Conservation (phyloP, 2,329 filamentous ascomycete species). For the Sclerotinia sclerotiorum region DNA sequence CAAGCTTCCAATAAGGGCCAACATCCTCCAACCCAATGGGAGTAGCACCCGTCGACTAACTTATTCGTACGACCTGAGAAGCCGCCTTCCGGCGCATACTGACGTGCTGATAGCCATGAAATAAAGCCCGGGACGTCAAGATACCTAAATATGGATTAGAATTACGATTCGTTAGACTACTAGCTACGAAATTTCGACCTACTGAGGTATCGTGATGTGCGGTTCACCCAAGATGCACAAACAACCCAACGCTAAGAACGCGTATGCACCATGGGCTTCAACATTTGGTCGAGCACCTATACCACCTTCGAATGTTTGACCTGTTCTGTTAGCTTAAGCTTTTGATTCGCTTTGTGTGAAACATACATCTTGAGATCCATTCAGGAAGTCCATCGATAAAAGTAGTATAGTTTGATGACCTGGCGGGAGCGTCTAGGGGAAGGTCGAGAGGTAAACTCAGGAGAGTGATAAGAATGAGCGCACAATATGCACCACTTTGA, state of each 20-base stretch:
- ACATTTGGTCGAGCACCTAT: slow-evolving; percentile 81
- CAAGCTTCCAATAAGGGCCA: slow-evolving; percentile 88
- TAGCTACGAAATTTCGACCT: slow-evolving; percentile 41
- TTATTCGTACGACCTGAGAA: slow-evolving; percentile 96
- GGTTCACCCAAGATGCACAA: slow-evolving; percentile 83
- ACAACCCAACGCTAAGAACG: slow-evolving; percentile 89
- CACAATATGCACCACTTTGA: slow-evolving; percentile 83
- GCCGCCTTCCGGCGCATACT: slow-evolving; percentile 88
- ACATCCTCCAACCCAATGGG: slow-evolving; percentile 94
- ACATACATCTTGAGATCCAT: slow-evolving; percentile 78
- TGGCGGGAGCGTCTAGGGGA: slow-evolving; percentile 68
- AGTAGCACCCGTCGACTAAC: slow-evolving; percentile 96
- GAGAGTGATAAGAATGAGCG: slow-evolving; percentile 78
- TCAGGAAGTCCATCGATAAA: slow-evolving; percentile 74
- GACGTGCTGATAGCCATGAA: slow-evolving; percentile 84
- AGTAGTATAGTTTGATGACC: slow-evolving; percentile 59
- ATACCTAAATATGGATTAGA: slow-evolving; percentile 51
- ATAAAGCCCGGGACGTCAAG: slow-evolving; percentile 76
- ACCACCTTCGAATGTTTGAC: slow-evolving; percentile 93
- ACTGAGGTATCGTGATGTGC: slow-evolving; percentile 70
- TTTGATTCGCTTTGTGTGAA: slow-evolving; percentile 22
- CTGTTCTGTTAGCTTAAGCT: slow-evolving; percentile 44
- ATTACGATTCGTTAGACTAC: slow-evolving; percentile 23
- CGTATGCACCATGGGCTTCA: slow-evolving; percentile 95
- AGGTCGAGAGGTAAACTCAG: slow-evolving; percentile 81